phyloP scores from a whole-genome alignment of 305 asterid species.

The Stenogyne calaminthoides region DNA sequence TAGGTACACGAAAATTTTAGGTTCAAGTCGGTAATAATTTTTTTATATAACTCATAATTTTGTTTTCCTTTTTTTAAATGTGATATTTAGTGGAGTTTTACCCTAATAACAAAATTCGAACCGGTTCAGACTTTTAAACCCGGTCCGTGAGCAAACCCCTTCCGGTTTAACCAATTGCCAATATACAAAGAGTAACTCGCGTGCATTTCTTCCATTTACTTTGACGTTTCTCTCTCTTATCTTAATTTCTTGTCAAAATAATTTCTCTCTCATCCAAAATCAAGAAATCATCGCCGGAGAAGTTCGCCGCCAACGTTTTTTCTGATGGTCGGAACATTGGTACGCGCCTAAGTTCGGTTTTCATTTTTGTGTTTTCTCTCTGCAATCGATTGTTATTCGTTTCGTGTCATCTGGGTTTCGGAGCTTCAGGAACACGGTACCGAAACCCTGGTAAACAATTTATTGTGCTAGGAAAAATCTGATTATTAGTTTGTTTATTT shows the following conservation, averaged over 20 bases:
- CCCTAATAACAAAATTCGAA: not conserved
- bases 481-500: conserved; percentile 24
- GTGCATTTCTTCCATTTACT: conserved; percentile 22
- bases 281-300: conserved; percentile 39
- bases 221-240: conserved; percentile 37
- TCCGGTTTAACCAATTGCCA: conserved; percentile 30
- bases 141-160: conserved; percentile 17
- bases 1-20: too few relatives aligned
- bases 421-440: conserved; percentile 45
- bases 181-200: conserved; percentile 19
- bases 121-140: conserved; percentile 14
- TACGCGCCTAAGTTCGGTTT: conserved; percentile 38
- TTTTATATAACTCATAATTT: too few relatives aligned
- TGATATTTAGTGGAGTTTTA: too few relatives aligned
- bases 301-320: conserved; percentile 47
- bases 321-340: conserved; percentile 49
- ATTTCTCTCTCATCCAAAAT: conserved; percentile 30
- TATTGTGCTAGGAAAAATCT: conserved; percentile 23
- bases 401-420: conserved; percentile 63
- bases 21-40: too few relatives aligned
- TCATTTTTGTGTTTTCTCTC: conserved; percentile 7
- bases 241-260: conserved; percentile 32
- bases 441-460: conserved; percentile 26
- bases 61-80: too few relatives aligned
- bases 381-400: conserved; percentile 46